Conservation (phyloP, 768 basidiomycete species). For the Lactarius hatsudake region DNA sequence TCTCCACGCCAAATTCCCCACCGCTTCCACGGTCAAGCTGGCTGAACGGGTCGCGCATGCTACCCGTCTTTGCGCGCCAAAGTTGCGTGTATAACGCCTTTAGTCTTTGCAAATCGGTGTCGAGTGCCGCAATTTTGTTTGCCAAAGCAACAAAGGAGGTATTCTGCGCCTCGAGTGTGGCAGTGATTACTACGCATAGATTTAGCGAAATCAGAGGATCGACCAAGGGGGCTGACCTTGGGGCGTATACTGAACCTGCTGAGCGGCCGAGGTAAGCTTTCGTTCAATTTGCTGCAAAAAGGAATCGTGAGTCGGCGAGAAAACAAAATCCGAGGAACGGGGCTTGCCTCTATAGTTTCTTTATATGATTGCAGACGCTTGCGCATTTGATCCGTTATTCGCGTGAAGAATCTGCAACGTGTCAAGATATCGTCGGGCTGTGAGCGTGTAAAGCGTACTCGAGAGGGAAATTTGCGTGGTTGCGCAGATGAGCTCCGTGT, state of each 20-base stretch:
- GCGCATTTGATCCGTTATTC: constrained; percentile 68
- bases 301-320: background rate
- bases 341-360: constrained; percentile 63
- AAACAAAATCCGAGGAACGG: background rate
- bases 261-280: constrained; percentile 65
- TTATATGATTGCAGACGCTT: constrained; percentile 77
- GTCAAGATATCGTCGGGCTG: background rate
- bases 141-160: constrained; percentile 74
- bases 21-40: constrained; percentile 40
- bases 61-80: constrained; percentile 78
- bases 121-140: constrained; percentile 67
- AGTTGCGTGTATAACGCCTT: constrained; percentile 72
- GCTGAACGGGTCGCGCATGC: constrained; percentile 80
- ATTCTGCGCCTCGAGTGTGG: constrained; percentile 79
- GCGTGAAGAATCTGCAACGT: constrained; percentile 59
- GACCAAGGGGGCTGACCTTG: constrained; percentile 49
- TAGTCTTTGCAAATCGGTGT: constrained; percentile 73
- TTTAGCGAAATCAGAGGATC: constrained; percentile 12
- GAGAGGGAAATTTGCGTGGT: constrained; percentile 76
- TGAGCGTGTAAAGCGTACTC: constrained; percentile 49
- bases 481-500: constrained; percentile 66
- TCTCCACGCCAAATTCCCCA: constrained; percentile 49
- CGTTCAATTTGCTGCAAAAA: constrained; percentile 72
- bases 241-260: constrained; percentile 65
- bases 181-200: constrained; percentile 54